Conservation (phyloP, 208 protist genomes). For the Leishmania tropica region DNA sequence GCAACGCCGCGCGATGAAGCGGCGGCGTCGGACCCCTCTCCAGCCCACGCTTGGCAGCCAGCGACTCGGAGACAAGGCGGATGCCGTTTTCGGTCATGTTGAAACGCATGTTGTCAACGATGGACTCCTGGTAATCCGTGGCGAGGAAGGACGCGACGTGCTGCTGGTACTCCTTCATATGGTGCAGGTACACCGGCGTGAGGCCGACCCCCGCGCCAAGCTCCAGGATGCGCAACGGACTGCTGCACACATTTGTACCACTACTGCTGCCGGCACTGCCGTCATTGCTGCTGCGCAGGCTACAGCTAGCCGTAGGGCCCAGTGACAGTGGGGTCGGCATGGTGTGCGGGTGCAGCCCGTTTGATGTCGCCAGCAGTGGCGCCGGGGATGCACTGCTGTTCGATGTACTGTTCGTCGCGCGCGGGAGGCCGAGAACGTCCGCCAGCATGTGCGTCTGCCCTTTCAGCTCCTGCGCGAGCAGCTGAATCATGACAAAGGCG, state of each 20-base stretch:
- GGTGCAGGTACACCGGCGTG: slow-evolving; percentile 59
- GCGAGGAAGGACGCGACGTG: slow-evolving; percentile 46
- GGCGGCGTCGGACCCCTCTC: slow-evolving; percentile 30
- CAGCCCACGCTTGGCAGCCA: slow-evolving; percentile 29
- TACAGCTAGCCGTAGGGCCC: neutral
- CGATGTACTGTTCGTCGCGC: neutral
- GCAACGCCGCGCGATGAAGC: slow-evolving; percentile 43
- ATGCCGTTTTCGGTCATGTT: slow-evolving; percentile 61
- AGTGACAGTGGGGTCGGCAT: neutral
- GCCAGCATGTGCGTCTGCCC: slow-evolving; percentile 40
- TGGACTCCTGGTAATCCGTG: slow-evolving; percentile 73
- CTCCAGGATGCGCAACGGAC: slow-evolving; percentile 67
- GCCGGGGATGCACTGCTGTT: neutral
- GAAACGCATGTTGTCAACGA: slow-evolving; percentile 73
- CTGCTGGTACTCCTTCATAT: slow-evolving; percentile 35
- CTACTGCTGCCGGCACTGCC: neutral
- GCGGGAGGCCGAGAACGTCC: slow-evolving; percentile 31
- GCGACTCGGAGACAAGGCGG: slow-evolving; percentile 23
- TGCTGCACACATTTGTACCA: slow-evolving; percentile 7
- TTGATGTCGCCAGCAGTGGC: slow-evolving; percentile 7
- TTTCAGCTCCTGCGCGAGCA: slow-evolving; percentile 63
- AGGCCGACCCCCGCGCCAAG: slow-evolving; percentile 80
- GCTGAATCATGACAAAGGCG: slow-evolving; percentile 75
- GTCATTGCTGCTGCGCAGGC: neutral
- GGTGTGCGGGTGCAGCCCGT: slow-evolving; percentile 4